These are phyloP conservation scores for Exophiala alcalophila DNA, from an alignment of 2,329 filamentous ascomycete species.

Conservation along the genomic window DNA sequence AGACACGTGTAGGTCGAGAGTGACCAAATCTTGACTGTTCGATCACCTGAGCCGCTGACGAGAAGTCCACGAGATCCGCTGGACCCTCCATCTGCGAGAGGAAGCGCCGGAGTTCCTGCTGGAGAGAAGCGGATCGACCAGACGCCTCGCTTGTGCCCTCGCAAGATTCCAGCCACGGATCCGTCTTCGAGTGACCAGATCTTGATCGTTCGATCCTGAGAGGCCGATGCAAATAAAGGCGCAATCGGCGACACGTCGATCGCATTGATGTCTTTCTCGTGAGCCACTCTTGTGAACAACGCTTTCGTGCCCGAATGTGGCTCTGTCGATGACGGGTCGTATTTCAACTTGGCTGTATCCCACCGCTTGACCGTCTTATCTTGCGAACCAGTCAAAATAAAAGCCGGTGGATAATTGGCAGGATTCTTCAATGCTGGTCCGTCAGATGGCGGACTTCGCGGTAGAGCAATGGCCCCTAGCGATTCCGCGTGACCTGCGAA, in stretches of 20 bases:
- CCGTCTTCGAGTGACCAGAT: slow-evolving; percentile 91
- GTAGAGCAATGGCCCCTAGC: slow-evolving; percentile 81
- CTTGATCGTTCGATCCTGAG: slow-evolving; percentile 94
- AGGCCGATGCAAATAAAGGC: slow-evolving; percentile 89
- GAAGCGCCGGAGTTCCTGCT: slow-evolving; percentile 67
- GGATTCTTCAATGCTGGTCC: slow-evolving; percentile 73
- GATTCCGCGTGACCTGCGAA: slow-evolving; percentile 95
- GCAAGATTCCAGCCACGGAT: slow-evolving; percentile 83
- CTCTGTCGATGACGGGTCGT: slow-evolving; percentile 40
- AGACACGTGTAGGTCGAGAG: slow-evolving; percentile 88
- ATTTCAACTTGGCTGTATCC: slow-evolving; percentile 67
- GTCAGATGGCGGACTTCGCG: slow-evolving; percentile 64
- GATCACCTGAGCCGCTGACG: slow-evolving; percentile 90
- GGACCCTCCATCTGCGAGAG: slow-evolving; percentile 67
- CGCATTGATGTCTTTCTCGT: slow-evolving; percentile 98
- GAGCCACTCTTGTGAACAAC: slow-evolving; percentile 85
- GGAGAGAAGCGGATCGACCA: slow-evolving; percentile 94
- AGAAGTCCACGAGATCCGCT: slow-evolving; percentile 74
- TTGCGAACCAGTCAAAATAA: slow-evolving; percentile 87
- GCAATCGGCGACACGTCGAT: slow-evolving; percentile 73
- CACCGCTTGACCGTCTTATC: slow-evolving; percentile 94
- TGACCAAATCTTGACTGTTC: slow-evolving; percentile 94
- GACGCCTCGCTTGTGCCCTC: slow-evolving; percentile 89
- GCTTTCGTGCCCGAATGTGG: slow-evolving; percentile 50
- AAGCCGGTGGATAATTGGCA: slow-evolving; percentile 74